Percentiles rank a stretch among this genome's conserved stretches.
Evolutionary conservation across 768 basidiomycete species (phyloP).

Genomic region (Naganishia vaughanmartiniae): DNA sequence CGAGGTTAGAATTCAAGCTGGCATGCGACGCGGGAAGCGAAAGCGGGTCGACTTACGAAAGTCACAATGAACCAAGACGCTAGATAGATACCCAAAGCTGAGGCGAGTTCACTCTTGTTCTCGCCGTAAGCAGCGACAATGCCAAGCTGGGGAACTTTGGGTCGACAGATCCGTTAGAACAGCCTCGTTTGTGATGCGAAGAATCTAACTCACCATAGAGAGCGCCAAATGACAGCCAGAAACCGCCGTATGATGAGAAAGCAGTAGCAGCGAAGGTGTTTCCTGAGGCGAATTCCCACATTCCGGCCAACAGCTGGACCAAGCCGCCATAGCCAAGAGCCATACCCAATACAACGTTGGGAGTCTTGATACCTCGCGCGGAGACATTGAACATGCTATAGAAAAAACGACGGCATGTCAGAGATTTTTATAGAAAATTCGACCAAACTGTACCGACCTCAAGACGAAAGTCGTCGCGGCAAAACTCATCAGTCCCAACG

Average conservation of each 20-base stretch:
- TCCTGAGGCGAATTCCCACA: slow-evolving; percentile 57
- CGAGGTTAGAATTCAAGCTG: too few species aligned
- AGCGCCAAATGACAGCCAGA: slow-evolving; percentile 46
- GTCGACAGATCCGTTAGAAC: background rate
- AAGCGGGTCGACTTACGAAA: slow-evolving; percentile 27
- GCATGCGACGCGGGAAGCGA: too few species aligned
- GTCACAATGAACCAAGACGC: slow-evolving; percentile 40
- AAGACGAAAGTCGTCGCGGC: slow-evolving; percentile 52
- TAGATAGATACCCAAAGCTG: slow-evolving; percentile 46
- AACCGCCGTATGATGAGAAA: slow-evolving; percentile 49
- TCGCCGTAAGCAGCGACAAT: slow-evolving; percentile 38
- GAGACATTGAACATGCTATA: slow-evolving; percentile 45
- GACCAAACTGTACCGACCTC: slow-evolving; percentile 29
- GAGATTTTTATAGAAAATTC: background rate
- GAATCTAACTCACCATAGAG: slow-evolving; percentile 33
- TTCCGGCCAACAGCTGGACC: slow-evolving; percentile 79
- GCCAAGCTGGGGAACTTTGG: slow-evolving; percentile 41
- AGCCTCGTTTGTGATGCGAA: background rate
- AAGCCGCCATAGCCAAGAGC: slow-evolving; percentile 80
- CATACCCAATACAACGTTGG: slow-evolving; percentile 62
- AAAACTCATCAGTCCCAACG: slow-evolving; percentile 45
- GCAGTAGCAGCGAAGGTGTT: slow-evolving; percentile 53
- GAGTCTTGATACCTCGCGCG: slow-evolving; percentile 31
- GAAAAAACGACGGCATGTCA: background rate
- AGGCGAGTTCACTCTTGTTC: slow-evolving; percentile 34